Evolutionary conservation across 441 rosid species (phyloP).

Genomic region (Rhodomyrtus psidioides): DNA sequence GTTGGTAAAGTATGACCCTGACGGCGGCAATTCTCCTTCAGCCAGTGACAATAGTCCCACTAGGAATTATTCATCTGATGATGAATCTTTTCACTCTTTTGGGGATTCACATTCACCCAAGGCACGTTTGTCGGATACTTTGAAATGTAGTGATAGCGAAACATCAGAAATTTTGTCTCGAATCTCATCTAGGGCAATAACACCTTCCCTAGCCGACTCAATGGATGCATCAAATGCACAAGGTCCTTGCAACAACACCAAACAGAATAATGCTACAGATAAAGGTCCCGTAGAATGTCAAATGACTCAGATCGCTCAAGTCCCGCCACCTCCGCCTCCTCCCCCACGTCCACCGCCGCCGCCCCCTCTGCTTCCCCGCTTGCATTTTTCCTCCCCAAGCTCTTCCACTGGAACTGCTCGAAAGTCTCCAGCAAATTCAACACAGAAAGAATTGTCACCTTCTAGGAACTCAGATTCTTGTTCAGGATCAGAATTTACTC

Average conservation of each 20-base stretch:
- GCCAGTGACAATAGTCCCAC: slow-evolving; percentile 22
- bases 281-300: slow-evolving; percentile 4
- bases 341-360: not conserved
- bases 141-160: slow-evolving; percentile 35
- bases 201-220: slow-evolving; percentile 2
- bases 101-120: slow-evolving; percentile 44
- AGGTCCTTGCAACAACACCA: not conserved
- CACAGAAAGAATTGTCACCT: slow-evolving; percentile 13
- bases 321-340: slow-evolving; percentile 19
- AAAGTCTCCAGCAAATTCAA: slow-evolving; percentile 18
- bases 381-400: not conserved
- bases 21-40: slow-evolving; percentile 19
- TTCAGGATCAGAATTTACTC: slow-evolving; percentile 14
- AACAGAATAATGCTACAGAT: not conserved
- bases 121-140: slow-evolving; percentile 55
- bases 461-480: slow-evolving; percentile 17
- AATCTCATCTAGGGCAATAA: slow-evolving; percentile 4
- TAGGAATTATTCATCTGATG: slow-evolving; percentile 53
- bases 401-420: slow-evolving; percentile 8
- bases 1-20: slow-evolving; percentile 22
- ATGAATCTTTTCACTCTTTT: slow-evolving; percentile 84
- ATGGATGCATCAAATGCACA: not conserved
- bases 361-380: not conserved
- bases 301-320: slow-evolving; percentile 12
- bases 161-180: slow-evolving; percentile 21